Evolutionary conservation across 768 basidiomycete genomes (phyloP).

Genomic region (Favolaschia claudopus): DNA sequence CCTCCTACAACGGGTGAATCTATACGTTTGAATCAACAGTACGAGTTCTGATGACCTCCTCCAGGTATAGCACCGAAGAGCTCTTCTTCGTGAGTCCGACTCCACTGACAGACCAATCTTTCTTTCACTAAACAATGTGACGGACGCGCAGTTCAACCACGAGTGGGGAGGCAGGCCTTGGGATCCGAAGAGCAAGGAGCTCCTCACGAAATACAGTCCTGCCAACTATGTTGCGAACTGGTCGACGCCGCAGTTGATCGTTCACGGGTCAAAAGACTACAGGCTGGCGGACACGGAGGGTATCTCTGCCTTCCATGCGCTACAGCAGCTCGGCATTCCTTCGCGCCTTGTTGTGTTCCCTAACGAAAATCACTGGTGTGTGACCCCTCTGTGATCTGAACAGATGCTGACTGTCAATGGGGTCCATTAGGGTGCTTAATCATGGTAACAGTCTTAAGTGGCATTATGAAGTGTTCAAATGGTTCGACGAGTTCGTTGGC

Average conservation of each 20-base stretch:
- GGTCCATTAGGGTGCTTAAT: constrained; percentile 72
- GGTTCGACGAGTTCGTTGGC: constrained; percentile 80
- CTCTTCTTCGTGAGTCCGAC: constrained; percentile 78
- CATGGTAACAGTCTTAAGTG: constrained; percentile 90
- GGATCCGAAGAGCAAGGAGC: constrained; percentile 62
- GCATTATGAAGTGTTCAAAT: constrained; percentile 94
- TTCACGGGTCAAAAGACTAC: constrained; percentile 91
- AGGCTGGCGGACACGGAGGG: constrained; percentile 87
- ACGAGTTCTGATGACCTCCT: not conserved
- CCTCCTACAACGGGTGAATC: constrained; percentile 66
- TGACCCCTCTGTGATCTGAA: not conserved
- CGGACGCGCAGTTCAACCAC: constrained; percentile 72
- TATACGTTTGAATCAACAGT: not conserved
- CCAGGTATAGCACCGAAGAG: constrained; percentile 84
- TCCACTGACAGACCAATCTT: not conserved
- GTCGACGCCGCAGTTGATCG: constrained; percentile 84
- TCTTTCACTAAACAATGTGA: not conserved
- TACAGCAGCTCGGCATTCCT: constrained; percentile 80
- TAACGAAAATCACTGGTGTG: constrained; percentile 84
- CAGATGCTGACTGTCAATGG: not conserved
- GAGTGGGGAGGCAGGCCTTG: constrained; percentile 88
- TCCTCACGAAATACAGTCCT: constrained; percentile 76
- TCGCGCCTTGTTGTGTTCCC: constrained; percentile 86
- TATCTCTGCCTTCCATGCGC: constrained; percentile 83
- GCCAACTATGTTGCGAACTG: constrained; percentile 83